Conservation (phyloP, 331 rosid genomes). For the Quercus tomentella region DNA sequence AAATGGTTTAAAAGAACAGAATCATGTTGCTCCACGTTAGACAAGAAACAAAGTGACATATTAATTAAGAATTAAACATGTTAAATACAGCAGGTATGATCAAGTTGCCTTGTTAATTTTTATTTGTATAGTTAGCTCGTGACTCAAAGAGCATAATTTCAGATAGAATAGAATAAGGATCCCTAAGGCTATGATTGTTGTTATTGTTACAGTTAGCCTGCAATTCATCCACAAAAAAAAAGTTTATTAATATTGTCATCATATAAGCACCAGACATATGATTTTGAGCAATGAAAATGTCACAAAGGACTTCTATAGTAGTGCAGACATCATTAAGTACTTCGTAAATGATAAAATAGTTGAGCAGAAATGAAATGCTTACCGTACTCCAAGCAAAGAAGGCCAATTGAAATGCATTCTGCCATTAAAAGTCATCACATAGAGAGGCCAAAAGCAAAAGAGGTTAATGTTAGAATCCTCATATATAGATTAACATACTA, state of each 20-base stretch:
- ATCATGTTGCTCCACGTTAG: not conserved
- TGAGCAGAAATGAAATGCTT: conserved; percentile 29
- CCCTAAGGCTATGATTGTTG: no score
- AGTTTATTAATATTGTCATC: no score
- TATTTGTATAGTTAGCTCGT: no score
- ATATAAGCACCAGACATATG: no score
- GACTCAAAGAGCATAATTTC: no score
- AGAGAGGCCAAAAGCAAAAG: not conserved
- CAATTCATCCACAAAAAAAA: no score
- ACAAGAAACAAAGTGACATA: not conserved
- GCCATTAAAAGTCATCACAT: conserved; percentile 12
- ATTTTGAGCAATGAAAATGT: no score
- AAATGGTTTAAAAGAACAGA: not conserved
- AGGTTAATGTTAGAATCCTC: not conserved
- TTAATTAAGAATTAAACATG: not conserved
- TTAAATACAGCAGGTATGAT: not conserved
- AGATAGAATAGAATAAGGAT: no score
- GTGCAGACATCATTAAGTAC: not conserved
- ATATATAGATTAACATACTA: not conserved
- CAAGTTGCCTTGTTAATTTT: no score
- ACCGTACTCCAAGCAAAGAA: conserved; percentile 63
- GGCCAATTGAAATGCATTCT: conserved; percentile 77
- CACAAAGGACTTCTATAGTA: not conserved
- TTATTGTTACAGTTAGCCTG: no score
- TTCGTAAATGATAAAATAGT: not conserved